phyloP scores from a whole-genome alignment of 2,329 filamentous ascomycete genomes.

The Leptographium radiaticola region DNA sequence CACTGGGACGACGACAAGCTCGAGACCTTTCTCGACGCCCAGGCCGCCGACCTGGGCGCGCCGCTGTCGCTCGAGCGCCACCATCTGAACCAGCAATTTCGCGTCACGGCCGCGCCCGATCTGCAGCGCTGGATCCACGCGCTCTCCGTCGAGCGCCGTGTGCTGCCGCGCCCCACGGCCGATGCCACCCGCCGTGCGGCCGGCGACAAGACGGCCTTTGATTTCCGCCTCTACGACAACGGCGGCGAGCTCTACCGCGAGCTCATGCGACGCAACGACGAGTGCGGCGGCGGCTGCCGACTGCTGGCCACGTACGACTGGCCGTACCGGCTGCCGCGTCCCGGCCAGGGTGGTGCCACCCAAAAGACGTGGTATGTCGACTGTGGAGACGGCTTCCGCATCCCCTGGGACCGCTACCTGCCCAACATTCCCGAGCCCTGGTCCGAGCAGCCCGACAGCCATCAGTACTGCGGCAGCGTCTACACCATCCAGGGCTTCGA shows the following conservation, averaged over 20 bases:
- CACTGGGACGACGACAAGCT: slow-evolving; percentile 3
- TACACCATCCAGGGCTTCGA: slow-evolving; percentile 8
- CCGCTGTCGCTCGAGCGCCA: background rate
- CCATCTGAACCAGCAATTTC: slow-evolving; percentile 1
- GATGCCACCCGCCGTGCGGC: background rate
- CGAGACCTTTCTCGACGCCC: background rate
- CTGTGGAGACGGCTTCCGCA: slow-evolving; percentile 4
- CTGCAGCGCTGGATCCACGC: slow-evolving; percentile 6
- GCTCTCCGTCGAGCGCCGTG: slow-evolving; percentile 3
- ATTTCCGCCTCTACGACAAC: slow-evolving; percentile 5
- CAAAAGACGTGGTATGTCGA: slow-evolving; percentile 5
- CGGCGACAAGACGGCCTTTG: slow-evolving; percentile 1
- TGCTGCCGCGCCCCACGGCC: background rate
- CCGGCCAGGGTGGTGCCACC: background rate
- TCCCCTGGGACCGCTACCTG: slow-evolving; percentile 6
- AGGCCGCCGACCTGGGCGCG: background rate
- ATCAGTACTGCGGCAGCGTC: slow-evolving; percentile 5
- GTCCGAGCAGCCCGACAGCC: slow-evolving; percentile 6
- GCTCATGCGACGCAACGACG: slow-evolving; percentile 4
- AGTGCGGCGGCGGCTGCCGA: slow-evolving; percentile 1
- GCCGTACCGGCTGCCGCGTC: slow-evolving; percentile 4
- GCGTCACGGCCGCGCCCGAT: slow-evolving; percentile 1
- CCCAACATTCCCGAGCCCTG: slow-evolving; percentile 3
- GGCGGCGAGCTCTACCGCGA: slow-evolving; percentile 3
- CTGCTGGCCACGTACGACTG: slow-evolving; percentile 7